Evolutionary conservation across 2,329 filamentous ascomycete genomes (phyloP), one percentile per base, ranked within the genome.

Genomic region (Colletotrichum lupini): DNA sequence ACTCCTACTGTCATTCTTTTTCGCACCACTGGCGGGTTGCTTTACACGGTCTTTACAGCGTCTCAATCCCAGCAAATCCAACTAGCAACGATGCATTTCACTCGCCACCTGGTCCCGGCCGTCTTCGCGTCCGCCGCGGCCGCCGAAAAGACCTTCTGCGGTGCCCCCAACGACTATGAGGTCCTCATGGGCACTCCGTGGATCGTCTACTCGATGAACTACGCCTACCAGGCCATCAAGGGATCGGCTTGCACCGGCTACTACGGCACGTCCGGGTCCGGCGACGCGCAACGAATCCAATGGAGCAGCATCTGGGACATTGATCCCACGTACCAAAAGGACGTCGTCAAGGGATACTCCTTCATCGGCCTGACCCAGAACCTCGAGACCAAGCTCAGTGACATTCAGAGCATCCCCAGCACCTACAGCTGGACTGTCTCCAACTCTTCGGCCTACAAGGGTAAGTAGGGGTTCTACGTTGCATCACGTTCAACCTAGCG

Each of bases 151-250:
- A 73, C 72, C 19, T 78, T 72, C 30, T 78, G 77, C 59, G 77
- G 77, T 42, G 77, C 72, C 3, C 77, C 77, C 3, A 68, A 78
- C 49, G 78, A 77, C 26, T 81, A 77, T 61, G 64, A 78, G 7
- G 77, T 85, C 63, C 77, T 86, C 30, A 76, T 78, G 12, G 79
- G 80, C 62, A 84, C 83, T 0, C 83, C 82, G 9, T 85, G 83
- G 83, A 85, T 86, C 55, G 83, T 85, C 19, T 85, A 80, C 76
- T 84, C 83, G 75, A 86, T 85, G 83, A 82, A 83, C 68, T 85
- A 85, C 78, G 83, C 83, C 75, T 80, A 82, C 62, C 77, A 80
- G 35, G 74, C 79, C 60, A 84, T 83, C 52, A 78, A 78, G 8
- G 84, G 84, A 8, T 82, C 79, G 19, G 81, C 81, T 52, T 85